Evolutionary conservation across 1,139 yeast species (phyloP).

Genomic region (Sugiyamaella castrensis): DNA sequence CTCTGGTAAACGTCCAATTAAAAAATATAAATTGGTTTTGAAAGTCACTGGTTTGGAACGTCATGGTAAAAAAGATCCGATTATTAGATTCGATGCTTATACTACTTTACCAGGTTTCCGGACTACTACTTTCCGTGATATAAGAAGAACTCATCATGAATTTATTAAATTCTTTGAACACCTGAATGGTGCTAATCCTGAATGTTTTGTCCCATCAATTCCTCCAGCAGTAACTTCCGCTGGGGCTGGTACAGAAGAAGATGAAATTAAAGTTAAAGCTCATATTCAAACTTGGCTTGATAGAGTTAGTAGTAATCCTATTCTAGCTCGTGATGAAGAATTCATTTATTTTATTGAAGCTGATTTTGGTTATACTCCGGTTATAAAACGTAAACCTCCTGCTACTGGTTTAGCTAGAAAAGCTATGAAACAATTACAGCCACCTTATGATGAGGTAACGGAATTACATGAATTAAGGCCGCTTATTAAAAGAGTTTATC

Average conservation of each 20-base stretch:
- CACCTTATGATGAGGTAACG: constrained; percentile 83
- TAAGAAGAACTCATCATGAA: constrained; percentile 80
- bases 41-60: constrained; percentile 49
- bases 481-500: constrained; percentile 71
- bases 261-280: constrained; percentile 52
- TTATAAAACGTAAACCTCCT: constrained; percentile 50
- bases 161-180: constrained; percentile 73
- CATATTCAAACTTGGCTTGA: constrained; percentile 87
- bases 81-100: constrained; percentile 47
- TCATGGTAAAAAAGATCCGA: constrained; percentile 49
- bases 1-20: constrained; percentile 17
- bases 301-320: constrained; percentile 68
- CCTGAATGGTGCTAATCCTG: constrained; percentile 76
- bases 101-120: constrained; percentile 64
- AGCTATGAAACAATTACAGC: constrained; percentile 85
- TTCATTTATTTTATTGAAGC: constrained; percentile 83
- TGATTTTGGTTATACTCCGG: constrained; percentile 63
- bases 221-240: constrained; percentile 74
- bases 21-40: constrained; percentile 38
- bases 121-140: constrained; percentile 63
- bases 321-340: constrained; percentile 82
- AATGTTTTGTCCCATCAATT: constrained; percentile 88
- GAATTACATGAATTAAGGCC: constrained; percentile 87
- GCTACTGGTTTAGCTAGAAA: constrained; percentile 81
- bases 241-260: constrained; percentile 83